These are phyloP conservation scores for Verticillium albo-atrum DNA, from an alignment of 2,329 filamentous ascomycete species.

Conservation along the genomic window DNA sequence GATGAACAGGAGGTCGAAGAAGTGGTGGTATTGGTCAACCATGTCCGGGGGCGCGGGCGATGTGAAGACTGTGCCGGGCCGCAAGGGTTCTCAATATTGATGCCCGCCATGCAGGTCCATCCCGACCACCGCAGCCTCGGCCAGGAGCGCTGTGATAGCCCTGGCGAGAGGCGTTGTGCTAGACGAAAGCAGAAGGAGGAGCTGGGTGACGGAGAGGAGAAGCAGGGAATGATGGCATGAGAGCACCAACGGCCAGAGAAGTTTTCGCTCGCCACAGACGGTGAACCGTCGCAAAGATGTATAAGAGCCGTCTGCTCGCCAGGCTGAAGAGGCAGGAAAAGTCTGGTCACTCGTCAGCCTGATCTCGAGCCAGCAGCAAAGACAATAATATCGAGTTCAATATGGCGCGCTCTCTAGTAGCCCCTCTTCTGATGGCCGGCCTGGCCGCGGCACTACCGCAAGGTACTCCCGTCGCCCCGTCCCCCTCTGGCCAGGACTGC, in stretches of 20 bases:
- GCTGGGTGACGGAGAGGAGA: not conserved
- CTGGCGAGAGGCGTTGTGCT: not conserved
- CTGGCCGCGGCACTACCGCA: constrained; percentile 7
- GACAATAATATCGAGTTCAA: not conserved
- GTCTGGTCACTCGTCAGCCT: not conserved
- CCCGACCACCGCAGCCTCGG: not conserved
- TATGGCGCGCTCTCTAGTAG: not conserved
- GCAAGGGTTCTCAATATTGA: constrained; percentile 1
- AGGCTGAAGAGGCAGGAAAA: not conserved
- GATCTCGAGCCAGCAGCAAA: not conserved
- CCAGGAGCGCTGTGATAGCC: not conserved
- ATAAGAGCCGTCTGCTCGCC: not conserved
- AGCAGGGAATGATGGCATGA: not conserved
- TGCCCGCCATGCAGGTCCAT: not conserved
- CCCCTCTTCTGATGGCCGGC: constrained; percentile 1
- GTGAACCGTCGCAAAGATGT: not conserved
- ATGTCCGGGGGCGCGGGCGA: not conserved
- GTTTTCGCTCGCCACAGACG: not conserved
- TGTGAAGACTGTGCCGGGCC: not conserved
- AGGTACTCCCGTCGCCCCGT: constrained; percentile 1
- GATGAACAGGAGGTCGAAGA: not conserved
- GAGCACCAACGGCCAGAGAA: not conserved
- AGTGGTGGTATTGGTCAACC: not conserved
- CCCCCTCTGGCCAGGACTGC: constrained; percentile 2
- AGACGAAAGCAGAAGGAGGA: constrained; percentile 1